phyloP scores from a whole-genome alignment of 306 rosid genomes.

The Vigna radiata region DNA sequence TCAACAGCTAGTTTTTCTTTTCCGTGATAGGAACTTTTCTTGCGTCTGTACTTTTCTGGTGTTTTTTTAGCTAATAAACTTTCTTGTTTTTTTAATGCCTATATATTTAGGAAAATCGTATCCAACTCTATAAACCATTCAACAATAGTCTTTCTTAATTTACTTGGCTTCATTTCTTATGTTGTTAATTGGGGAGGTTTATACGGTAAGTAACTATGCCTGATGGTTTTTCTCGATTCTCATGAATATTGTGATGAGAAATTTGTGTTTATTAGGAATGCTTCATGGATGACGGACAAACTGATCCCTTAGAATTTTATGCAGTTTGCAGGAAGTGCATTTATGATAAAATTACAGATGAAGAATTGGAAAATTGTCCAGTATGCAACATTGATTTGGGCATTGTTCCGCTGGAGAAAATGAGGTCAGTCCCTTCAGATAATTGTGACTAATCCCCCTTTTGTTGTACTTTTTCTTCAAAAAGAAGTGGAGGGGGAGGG shows the following conservation, averaged over 20 bases:
- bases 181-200: neutral
- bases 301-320: conserved; percentile 33
- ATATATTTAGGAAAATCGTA: neutral
- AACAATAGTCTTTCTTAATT: neutral
- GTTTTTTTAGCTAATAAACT: neutral
- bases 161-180: conserved; percentile 2
- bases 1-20: neutral
- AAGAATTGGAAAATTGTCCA: conserved; percentile 74
- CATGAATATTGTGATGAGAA: conserved; percentile 10
- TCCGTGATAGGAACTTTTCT: neutral
- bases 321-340: conserved; percentile 97
- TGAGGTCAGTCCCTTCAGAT: conserved; percentile 59
- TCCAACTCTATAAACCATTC: neutral
- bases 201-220: neutral
- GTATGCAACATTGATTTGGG: conserved; percentile 74
- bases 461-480: neutral
- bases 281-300: conserved; percentile 2
- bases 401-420: conserved; percentile 61
- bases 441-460: conserved; percentile 8
- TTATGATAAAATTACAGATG: conserved; percentile 61
- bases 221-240: neutral
- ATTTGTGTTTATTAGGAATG: neutral
- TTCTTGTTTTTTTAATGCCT: neutral
- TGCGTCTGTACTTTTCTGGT: neutral
- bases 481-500: neutral